Evolutionary conservation across 441 rosid species (phyloP), one percentile per base, ranked within the genome.

Genomic region (Syzygium malaccense): DNA sequence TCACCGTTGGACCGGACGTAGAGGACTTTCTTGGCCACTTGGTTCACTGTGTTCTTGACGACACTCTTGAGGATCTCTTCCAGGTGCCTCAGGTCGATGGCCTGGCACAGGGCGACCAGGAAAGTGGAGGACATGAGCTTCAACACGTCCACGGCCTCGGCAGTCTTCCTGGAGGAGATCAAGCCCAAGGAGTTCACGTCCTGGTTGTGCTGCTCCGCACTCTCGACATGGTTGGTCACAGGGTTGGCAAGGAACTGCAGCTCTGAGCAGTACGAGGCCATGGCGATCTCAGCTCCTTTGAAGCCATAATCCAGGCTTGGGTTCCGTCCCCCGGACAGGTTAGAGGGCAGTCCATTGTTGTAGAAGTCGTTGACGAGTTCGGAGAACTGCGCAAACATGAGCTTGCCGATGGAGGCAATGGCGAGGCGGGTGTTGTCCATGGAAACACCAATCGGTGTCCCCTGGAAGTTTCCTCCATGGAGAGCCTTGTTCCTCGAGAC

Each of bases 301-400:
- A 94, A 92, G 30, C 95, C 93, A 4, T 94, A 94, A 45, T 94
- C 95, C 91, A 93, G 88, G 89, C 95, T 94, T 0, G 95, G 95
- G 60, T 93, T 91, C 32, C 92, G 89, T 11, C 95, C 92, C 2
- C 90, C 95, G 0, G 94, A 90, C 25, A 93, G 92, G 88, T 93
- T 94, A 8, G 95, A 93, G 64, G 95, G 95, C 89, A 94, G 86
- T n/a, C 95, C 95, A 32, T 94, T 94, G 92, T 93, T 94, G 94
- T 92, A 94, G 48, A 91, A 90, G 62, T 94, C 95, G 53, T 92
- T 92, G 17, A 94, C 95, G 30, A 94, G 94, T 88, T 94, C 95
- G 2, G 95, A 93, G 62, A 94, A 92, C n/a, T 94, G 95, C 4
- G 94, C 95, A 84, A 94, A 94, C 94, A 94, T 75, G 68, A 94